Conservation (phyloP, 2,329 filamentous ascomycete genomes). For the Fusarium phyllophilum region DNA sequence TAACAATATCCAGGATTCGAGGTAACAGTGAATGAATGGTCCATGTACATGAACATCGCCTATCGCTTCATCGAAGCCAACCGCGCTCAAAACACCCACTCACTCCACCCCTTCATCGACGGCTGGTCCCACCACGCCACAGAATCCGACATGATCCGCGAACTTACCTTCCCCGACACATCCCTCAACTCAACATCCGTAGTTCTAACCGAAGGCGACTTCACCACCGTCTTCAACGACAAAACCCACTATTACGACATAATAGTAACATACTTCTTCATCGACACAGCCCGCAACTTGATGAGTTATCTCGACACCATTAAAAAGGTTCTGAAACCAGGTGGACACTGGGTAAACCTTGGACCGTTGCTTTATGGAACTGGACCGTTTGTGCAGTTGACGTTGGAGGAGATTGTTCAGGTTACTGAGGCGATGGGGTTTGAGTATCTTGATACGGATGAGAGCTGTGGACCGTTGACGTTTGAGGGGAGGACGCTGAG, state of each 20-base stretch:
- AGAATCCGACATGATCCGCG: slow-evolving; percentile 57
- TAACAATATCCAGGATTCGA: slow-evolving; percentile 52
- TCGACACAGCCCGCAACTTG: slow-evolving; percentile 68
- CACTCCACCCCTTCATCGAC: slow-evolving; percentile 64
- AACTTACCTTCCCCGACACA: slow-evolving; percentile 57
- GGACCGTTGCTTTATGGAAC: slow-evolving; percentile 66
- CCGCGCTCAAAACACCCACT: slow-evolving; percentile 36
- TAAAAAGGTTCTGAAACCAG: slow-evolving; percentile 55
- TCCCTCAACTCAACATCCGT: slow-evolving; percentile 50
- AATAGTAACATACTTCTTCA: slow-evolving; percentile 68
- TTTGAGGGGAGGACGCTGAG: slow-evolving; percentile 55
- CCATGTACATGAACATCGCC: slow-evolving; percentile 65
- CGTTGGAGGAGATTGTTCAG: slow-evolving; percentile 62
- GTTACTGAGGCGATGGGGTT: slow-evolving; percentile 63
- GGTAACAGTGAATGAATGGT: slow-evolving; percentile 68
- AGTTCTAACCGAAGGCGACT: slow-evolving; percentile 65
- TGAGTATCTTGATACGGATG: slow-evolving; percentile 56
- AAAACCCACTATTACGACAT: slow-evolving; percentile 54
- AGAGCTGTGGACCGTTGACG: slow-evolving; percentile 54
- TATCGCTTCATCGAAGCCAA: slow-evolving; percentile 60
- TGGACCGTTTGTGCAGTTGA: slow-evolving; percentile 64
- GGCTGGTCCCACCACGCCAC: slow-evolving; percentile 66
- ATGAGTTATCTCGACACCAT: slow-evolving; percentile 66
- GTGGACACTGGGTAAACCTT: slow-evolving; percentile 66
- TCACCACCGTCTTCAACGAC: slow-evolving; percentile 55